Evolutionary conservation across 768 basidiomycete species (phyloP).

Genomic region (Lactarius tabidus): DNA sequence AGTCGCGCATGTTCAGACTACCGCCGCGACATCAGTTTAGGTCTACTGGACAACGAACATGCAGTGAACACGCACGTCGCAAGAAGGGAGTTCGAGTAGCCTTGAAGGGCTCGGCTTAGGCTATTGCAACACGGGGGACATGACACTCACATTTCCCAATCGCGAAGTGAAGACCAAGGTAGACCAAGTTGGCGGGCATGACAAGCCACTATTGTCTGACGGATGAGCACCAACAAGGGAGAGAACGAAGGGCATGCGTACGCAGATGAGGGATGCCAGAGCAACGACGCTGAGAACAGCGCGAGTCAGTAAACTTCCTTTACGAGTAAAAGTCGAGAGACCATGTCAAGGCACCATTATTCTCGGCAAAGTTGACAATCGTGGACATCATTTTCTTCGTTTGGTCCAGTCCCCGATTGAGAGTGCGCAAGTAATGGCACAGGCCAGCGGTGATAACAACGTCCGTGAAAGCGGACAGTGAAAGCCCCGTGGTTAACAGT

Average conservation of each 20-base stretch:
- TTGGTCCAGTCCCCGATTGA: slow-evolving; percentile 10
- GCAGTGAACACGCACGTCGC: slow-evolving; percentile 11
- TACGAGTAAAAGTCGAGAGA: not conserved
- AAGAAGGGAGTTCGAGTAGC: slow-evolving; percentile 21
- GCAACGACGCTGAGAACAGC: slow-evolving; percentile 10
- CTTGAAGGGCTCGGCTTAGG: not conserved
- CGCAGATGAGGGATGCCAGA: slow-evolving; percentile 11
- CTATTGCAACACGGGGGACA: not conserved
- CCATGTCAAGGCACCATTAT: slow-evolving; percentile 22
- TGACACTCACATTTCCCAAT: slow-evolving; percentile 19
- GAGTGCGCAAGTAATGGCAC: slow-evolving; percentile 20
- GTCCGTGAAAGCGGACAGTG: slow-evolving; percentile 18
- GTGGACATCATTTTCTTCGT: slow-evolving; percentile 17
- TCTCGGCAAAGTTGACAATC: slow-evolving; percentile 16
- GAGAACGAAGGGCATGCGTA: not conserved
- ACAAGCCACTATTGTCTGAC: slow-evolving; percentile 10
- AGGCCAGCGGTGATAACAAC: slow-evolving; percentile 11
- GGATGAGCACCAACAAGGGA: not conserved
- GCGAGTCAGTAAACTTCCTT: not conserved
- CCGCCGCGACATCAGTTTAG: not conserved
- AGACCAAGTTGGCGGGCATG: slow-evolving; percentile 12
- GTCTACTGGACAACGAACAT: not conserved
- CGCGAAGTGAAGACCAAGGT: slow-evolving; percentile 18
- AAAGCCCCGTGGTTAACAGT: slow-evolving; percentile 11
- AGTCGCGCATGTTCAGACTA: slow-evolving; percentile 23